Evolutionary conservation across 2,329 filamentous ascomycete species (phyloP).

Genomic region (Aspergillus arachidicola): DNA sequence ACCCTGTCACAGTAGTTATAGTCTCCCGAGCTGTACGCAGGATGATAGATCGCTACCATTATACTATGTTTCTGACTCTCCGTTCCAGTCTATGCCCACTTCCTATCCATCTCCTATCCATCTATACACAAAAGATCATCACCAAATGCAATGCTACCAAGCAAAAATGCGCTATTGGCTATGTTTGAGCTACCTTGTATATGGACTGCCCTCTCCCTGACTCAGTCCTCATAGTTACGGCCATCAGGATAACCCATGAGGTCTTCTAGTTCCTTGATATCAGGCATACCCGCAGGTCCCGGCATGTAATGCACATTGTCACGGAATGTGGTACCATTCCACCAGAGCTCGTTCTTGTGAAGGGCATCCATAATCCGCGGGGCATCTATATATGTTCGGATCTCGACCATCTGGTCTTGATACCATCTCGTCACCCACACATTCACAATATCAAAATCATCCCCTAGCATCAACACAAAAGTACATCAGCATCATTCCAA

Average conservation of each 20-base stretch:
- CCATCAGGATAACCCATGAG: conserved; percentile 33
- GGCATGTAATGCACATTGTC: conserved; percentile 36
- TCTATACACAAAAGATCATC: no score
- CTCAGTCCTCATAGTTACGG: conserved; percentile 26
- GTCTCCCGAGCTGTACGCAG: no score
- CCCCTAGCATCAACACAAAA: conserved; percentile 18
- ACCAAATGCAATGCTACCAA: neutral
- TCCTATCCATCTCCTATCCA: no score
- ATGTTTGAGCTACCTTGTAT: neutral
- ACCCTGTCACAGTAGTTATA: no score
- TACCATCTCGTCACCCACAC: conserved; percentile 39
- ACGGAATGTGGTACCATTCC: conserved; percentile 32
- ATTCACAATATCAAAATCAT: conserved; percentile 35
- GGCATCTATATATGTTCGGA: conserved; percentile 36
- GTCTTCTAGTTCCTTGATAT: conserved; percentile 28
- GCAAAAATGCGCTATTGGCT: neutral
- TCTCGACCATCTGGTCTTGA: conserved; percentile 35
- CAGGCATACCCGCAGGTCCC: conserved; percentile 36
- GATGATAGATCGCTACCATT: no score
- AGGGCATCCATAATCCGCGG: conserved; percentile 31
- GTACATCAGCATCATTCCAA: neutral
- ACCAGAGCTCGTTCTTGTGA: conserved; percentile 38
- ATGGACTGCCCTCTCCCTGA: neutral
- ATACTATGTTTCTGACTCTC: no score
- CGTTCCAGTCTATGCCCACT: no score